phyloP scores from a whole-genome alignment of 495 filamentous ascomycete species.

The Astrothelium subdiscretum region DNA sequence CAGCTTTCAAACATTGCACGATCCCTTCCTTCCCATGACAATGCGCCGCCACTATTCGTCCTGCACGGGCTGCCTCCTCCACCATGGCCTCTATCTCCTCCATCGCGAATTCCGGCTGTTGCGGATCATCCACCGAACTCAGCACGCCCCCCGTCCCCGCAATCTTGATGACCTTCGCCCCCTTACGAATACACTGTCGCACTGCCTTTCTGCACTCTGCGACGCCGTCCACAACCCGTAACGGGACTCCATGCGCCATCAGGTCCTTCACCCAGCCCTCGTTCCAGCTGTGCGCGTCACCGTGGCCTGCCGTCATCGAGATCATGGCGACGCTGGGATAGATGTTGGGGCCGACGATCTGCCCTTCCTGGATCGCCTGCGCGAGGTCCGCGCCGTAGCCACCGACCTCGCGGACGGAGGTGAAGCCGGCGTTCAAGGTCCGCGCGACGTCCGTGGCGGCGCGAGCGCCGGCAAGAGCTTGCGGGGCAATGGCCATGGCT shows the following conservation, averaged over 20 bases:
- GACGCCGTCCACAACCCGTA: slow-evolving; percentile 9
- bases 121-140: slow-evolving; percentile 8
- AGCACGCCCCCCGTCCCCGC: slow-evolving; percentile 12
- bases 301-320: slow-evolving; percentile 10
- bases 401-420: slow-evolving; percentile 1
- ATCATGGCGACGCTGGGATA: slow-evolving; percentile 4
- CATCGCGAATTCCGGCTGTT: slow-evolving; percentile 10
- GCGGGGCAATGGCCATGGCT: slow-evolving; percentile 3
- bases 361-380: slow-evolving; percentile 7
- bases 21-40: slow-evolving; percentile 15
- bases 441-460: slow-evolving; percentile 5
- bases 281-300: slow-evolving; percentile 6
- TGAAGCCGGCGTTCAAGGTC: slow-evolving; percentile 10
- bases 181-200: slow-evolving; percentile 15
- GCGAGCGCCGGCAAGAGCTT: slow-evolving; percentile 9
- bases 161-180: slow-evolving; percentile 18
- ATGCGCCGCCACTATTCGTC: slow-evolving; percentile 14
- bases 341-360: slow-evolving; percentile 12
- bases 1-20: slow-evolving; percentile 9
- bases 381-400: slow-evolving; percentile 10
- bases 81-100: slow-evolving; percentile 17
- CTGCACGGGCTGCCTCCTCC: slow-evolving; percentile 10
- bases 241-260: slow-evolving; percentile 1
- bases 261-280: slow-evolving; percentile 9
- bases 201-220: slow-evolving; percentile 17